A percentile compares a stretch with the other conserved stretches of the same genome.
These are phyloP conservation scores for Epichloe bromicola DNA, from an alignment of 2,329 filamentous ascomycete species.

Conservation along the genomic window DNA sequence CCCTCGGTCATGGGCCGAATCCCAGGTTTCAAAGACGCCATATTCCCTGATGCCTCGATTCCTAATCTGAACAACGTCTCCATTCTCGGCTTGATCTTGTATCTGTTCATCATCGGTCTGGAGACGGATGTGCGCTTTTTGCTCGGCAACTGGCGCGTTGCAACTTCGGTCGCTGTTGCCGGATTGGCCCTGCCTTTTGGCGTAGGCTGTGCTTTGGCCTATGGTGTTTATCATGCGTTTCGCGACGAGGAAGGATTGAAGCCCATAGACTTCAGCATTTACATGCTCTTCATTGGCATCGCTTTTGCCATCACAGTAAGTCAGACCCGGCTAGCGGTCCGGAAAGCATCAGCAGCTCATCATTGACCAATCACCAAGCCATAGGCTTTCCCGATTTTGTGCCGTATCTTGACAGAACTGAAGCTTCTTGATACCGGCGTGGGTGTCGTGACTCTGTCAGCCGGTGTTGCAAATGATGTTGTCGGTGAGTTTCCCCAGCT, in stretches of 20 bases:
- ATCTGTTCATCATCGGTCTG: slow-evolving; percentile 76
- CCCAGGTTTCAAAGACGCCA: slow-evolving; percentile 59
- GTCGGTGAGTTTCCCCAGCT: slow-evolving; percentile 15
- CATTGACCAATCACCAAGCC: background rate
- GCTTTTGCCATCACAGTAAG: slow-evolving; percentile 71
- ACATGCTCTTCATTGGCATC: slow-evolving; percentile 72
- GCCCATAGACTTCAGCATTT: slow-evolving; percentile 37
- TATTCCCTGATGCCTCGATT: slow-evolving; percentile 67
- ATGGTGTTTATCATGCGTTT: slow-evolving; percentile 69
- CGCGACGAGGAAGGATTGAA: slow-evolving; percentile 26
- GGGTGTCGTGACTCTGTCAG: slow-evolving; percentile 77
- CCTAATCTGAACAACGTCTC: slow-evolving; percentile 65
- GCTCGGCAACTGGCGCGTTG: slow-evolving; percentile 66
- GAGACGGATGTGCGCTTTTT: slow-evolving; percentile 76
- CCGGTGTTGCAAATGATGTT: slow-evolving; percentile 83
- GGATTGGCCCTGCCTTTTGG: slow-evolving; percentile 78
- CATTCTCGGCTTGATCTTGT: slow-evolving; percentile 72
- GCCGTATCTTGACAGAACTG: slow-evolving; percentile 82
- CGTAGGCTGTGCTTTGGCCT: slow-evolving; percentile 66
- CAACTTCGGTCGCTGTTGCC: slow-evolving; percentile 61
- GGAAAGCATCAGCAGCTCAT: background rate
- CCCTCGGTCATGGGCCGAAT: slow-evolving; percentile 83
- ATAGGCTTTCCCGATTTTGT: slow-evolving; percentile 70
- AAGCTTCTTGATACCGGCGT: slow-evolving; percentile 75
- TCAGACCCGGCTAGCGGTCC: background rate